Percentiles rank a stretch among this genome's conserved stretches.
Evolutionary conservation across 2,329 filamentous ascomycete genomes (phyloP).

Genomic region (Parasarocladium wereldwijsianum): DNA sequence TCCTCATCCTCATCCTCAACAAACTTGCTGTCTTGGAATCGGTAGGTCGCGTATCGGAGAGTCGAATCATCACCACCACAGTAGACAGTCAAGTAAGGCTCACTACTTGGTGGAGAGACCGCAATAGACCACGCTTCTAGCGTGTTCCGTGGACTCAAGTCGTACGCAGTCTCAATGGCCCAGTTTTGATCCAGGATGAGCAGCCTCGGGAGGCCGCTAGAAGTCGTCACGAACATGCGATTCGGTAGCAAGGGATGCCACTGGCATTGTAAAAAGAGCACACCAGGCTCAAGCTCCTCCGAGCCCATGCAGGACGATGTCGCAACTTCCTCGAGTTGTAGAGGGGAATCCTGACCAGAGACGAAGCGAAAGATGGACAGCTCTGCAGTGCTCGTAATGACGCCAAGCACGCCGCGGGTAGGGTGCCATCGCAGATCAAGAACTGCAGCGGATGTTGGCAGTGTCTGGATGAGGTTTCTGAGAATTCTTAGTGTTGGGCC

Average conservation of each 20-base stretch:
- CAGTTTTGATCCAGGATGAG: constrained; percentile 31
- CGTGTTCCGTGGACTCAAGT: constrained; percentile 30
- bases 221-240: constrained; percentile 56
- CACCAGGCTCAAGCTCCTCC: constrained; percentile 35
- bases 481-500: not conserved
- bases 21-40: constrained; percentile 3
- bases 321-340: constrained; percentile 13
- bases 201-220: constrained; percentile 47
- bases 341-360: constrained; percentile 18
- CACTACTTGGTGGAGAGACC: constrained; percentile 28
- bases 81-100: constrained; percentile 28
- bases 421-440: constrained; percentile 75
- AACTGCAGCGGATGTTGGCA: constrained; percentile 55
- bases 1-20: constrained; percentile 6
- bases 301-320: constrained; percentile 23
- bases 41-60: constrained; percentile 32
- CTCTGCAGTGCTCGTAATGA: constrained; percentile 63
- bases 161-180: constrained; percentile 17
- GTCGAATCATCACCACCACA: constrained; percentile 65
- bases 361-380: constrained; percentile 48
- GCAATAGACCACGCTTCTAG: constrained; percentile 65
- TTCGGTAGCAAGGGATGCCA: constrained; percentile 49
- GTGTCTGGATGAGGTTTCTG: constrained; percentile 31
- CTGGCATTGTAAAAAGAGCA: constrained; percentile 56
- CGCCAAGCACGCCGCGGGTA: constrained; percentile 45